These are phyloP conservation scores for Rhizomucor miehei DNA, from an alignment of 371 early-diverging fungal genomes.

Conservation along the genomic window DNA sequence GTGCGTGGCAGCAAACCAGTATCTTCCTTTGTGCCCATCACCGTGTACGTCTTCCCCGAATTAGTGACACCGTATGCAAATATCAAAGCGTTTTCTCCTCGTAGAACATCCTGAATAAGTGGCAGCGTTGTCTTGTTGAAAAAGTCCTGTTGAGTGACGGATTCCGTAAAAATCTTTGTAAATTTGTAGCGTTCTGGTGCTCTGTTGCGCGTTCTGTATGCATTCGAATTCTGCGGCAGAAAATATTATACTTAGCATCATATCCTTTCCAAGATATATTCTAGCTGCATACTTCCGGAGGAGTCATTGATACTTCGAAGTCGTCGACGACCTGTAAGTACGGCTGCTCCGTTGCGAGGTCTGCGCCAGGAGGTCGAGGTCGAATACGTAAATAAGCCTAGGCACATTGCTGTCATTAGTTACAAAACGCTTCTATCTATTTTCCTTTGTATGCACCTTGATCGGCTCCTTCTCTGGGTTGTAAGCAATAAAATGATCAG, in stretches of 20 bases:
- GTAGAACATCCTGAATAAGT: slow-evolving; percentile 45
- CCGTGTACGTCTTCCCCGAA: slow-evolving; percentile 79
- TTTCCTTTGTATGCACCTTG: slow-evolving; percentile 9
- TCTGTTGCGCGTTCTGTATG: slow-evolving; percentile 39
- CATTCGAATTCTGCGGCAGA: slow-evolving; percentile 24
- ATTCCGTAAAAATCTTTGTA: slow-evolving; percentile 57
- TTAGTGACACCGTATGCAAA: slow-evolving; percentile 82
- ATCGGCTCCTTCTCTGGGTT: slow-evolving; percentile 29
- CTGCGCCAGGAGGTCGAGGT: slow-evolving; percentile 17
- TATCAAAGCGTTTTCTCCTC: slow-evolving; percentile 62
- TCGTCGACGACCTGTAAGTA: slow-evolving; percentile 51
- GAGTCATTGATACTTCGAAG: slow-evolving; percentile 43
- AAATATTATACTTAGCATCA: background rate
- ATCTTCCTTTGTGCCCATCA: slow-evolving; percentile 54
- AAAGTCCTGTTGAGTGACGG: slow-evolving; percentile 48
- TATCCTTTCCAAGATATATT: background rate
- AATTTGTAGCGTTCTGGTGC: slow-evolving; percentile 62
- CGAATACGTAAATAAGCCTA: slow-evolving; percentile 50
- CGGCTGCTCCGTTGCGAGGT: slow-evolving; percentile 11
- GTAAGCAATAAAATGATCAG: slow-evolving; percentile 17
- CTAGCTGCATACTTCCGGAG: slow-evolving; percentile 31
- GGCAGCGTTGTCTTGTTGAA: slow-evolving; percentile 63
- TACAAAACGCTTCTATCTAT: background rate
- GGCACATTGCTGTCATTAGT: background rate
- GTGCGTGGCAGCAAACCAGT: slow-evolving; percentile 65